Evolutionary conservation across 1,139 yeast genomes (phyloP), one percentile per base, ranked within the genome.

Genomic region (Sugiyamaella japonica): DNA sequence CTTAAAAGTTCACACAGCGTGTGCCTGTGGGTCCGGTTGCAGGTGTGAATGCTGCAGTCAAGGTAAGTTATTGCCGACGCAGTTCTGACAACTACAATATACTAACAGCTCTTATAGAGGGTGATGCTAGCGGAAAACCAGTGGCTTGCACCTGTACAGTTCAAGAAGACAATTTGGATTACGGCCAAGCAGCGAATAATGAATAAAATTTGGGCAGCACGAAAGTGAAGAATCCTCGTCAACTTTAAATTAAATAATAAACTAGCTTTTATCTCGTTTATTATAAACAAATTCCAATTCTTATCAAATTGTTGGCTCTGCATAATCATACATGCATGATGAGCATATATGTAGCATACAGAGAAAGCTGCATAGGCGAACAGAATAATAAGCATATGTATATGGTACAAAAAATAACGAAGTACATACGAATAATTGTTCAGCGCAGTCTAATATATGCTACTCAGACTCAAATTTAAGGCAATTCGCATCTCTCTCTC

Each of bases 151-250:
- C 16, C 8, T 47, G 50, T 23, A 7, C 15, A 17, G 23, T 13
- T 16, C 29, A 42, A 10, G 43, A 16, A 8, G 29, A n/a, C 15
- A 44, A 29, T 16, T 29, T 31, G 16, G 34, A 32, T 15, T 2
- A 23, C n/a, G 42, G 37, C 8, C 41, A 36, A 8, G 42, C 2
- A 7, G 13, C 12, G 49, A 32, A 16, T 36, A 36, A 28, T 45
- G 49, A 42, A 10, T 45, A 4, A 34, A 31, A 23, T 42, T 45
- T 13, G 45, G 51, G 4, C 37, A 48, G 12, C 37, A 47, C 20
- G 51, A 45, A 12, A 48, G 51, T 17, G 51, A 48, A 37, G 29
- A 15, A 10, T 37, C 43, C 8, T 45, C 42, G 34, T 37, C 49
- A n/a, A 20, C 13, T 43, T 40, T 32, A 13, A 40, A 40, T 25